Evolutionary conservation across 139 green algal species (phyloP), one percentile per base, ranked within the genome.

Genomic region (Dunaliella sp.): DNA sequence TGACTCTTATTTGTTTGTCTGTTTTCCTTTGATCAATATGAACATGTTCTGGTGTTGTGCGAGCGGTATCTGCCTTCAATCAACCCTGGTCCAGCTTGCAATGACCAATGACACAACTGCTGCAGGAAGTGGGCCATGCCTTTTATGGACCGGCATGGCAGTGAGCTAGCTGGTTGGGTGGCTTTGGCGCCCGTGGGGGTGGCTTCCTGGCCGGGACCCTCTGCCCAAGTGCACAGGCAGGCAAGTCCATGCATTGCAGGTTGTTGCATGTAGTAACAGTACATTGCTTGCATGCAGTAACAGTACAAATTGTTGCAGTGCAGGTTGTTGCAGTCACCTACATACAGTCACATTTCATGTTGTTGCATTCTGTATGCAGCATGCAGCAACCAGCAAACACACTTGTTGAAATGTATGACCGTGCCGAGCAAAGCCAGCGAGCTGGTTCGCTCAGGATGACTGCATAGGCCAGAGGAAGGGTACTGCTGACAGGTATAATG

Each of bases 131-230:
- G 85, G 73, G 86, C 86, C 34, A 83, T 92, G 22, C 86, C 89
- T 31, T 92, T 90, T 57, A 72, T 92, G 36, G 86, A 92, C 73
- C 86, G 89, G 0, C 85, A 92, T 78, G 89, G 89, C 22, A 26
- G 35, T 1, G 84, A 89, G 86, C 59, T 92, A 28, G 80, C 72
- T 0, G 87, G 84, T 3, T 90, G 78, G 77, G 85, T 90, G 28
- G 85, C 86, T 0, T 35, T 92, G 57, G 86, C 89, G 28, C 89
- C 89, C 38, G 86, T 90, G 34, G 89, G 86, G 24, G 85, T 90
- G 0, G 36, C 25, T n/a, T 34, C 86, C 31, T 92, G 89, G 89
- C 77, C 77, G 1, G 89, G 89, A 24, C 89, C 89, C 0, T 90
- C 48, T 65, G 48, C 48, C 82, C 85, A 83, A 91, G 83, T 77